Evolutionary conservation across 108 stramenopile genomes (phyloP).

Genomic region (Nitzschia inconspicua): DNA sequence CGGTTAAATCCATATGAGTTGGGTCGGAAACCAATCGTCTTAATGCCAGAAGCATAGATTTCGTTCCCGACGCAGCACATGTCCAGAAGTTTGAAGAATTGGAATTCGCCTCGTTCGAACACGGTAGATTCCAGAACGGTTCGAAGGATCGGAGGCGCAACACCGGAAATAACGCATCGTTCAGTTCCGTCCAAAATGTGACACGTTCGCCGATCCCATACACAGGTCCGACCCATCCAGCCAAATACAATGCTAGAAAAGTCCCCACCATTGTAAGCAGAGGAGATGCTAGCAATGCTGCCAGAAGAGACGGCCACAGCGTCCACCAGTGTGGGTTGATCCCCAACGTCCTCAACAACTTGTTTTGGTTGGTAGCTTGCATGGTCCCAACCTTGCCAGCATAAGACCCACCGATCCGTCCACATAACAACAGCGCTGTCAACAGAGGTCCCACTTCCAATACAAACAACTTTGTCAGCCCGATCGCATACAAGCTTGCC

Average conservation of each 20-base stretch:
- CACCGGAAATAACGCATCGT: conserved; percentile 45
- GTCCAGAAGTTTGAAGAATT: too few relatives aligned
- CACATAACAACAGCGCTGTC: conserved; percentile 70
- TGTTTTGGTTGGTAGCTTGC: conserved; percentile 77
- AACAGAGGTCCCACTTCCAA: conserved; percentile 80
- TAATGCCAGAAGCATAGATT: not conserved
- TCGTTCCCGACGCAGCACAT: conserved; percentile 15
- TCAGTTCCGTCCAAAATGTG: conserved; percentile 42
- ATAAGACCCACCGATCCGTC: conserved; percentile 78
- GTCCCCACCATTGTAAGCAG: conserved; percentile 69
- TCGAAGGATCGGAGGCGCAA: conserved; percentile 42
- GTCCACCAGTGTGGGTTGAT: conserved; percentile 63
- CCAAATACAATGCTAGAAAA: conserved; percentile 50
- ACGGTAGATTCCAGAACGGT: conserved; percentile 23
- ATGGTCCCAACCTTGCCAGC: conserved; percentile 79
- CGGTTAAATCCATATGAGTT: not conserved
- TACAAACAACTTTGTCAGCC: conserved; percentile 77
- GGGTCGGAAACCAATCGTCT: not conserved
- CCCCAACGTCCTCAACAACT: conserved; percentile 63
- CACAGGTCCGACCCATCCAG: conserved; percentile 56
- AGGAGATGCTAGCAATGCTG: conserved; percentile 67
- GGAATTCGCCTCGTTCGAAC: too few relatives aligned
- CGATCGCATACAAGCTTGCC: conserved; percentile 70
- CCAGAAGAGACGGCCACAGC: conserved; percentile 57
- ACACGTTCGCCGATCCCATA: conserved; percentile 47